These are phyloP conservation scores for Fraxinus baroniana DNA, from an alignment of 305 asterid species.

Conservation along the genomic window DNA sequence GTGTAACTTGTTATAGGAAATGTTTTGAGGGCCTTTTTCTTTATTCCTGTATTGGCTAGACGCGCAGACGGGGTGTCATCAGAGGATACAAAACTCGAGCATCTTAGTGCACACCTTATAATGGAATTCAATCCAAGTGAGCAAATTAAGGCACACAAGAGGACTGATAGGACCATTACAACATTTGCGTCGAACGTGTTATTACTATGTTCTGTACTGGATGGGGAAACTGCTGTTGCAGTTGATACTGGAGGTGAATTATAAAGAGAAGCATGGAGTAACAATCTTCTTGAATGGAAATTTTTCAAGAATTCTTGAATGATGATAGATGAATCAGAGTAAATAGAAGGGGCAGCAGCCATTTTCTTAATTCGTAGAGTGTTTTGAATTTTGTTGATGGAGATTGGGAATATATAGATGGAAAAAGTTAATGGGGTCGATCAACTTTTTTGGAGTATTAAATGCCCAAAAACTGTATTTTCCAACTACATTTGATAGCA, in stretches of 20 bases:
- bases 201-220: constrained; percentile 1
- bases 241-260: constrained; percentile 1
- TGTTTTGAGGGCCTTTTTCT: constrained; percentile 63
- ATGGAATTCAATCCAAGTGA: constrained; percentile 76
- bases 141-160: constrained; percentile 76
- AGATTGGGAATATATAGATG: constrained; percentile 17
- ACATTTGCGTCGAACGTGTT: constrained; percentile 71
- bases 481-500: neutral
- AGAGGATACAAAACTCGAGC: constrained; percentile 39
- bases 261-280: constrained; percentile 32
- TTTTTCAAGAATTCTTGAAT: constrained; percentile 18
- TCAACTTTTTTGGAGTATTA: neutral
- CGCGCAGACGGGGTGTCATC: constrained; percentile 19
- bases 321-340: constrained; percentile 21
- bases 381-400: neutral
- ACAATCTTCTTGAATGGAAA: constrained; percentile 39
- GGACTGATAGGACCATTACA: constrained; percentile 73
- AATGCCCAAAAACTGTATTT: constrained; percentile 4
- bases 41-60: constrained; percentile 59
- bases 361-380: neutral
- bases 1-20: constrained; percentile 54
- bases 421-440: constrained; percentile 15
- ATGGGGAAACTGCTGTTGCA: constrained; percentile 18
- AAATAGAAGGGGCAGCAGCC: constrained; percentile 11
- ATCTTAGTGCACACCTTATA: constrained; percentile 62